phyloP scores from a whole-genome alignment of 176 grass and related monocot genomes.

The Oryza officinalis region DNA sequence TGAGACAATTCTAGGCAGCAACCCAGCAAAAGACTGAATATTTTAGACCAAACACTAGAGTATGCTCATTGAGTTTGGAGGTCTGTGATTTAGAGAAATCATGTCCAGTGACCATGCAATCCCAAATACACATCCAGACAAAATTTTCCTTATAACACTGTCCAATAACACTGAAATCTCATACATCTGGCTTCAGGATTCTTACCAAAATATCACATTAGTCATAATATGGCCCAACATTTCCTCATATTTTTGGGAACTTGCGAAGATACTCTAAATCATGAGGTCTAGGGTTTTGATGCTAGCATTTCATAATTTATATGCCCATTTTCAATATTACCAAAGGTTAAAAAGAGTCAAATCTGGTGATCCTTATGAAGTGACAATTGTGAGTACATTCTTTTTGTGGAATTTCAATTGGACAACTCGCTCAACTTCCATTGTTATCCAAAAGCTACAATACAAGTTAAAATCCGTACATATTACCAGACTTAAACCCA shows the following conservation, averaged over 20 bases:
- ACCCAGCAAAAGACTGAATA: background rate
- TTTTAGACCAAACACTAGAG: background rate
- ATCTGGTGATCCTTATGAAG: background rate
- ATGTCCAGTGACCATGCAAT: no score
- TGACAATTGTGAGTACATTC: background rate
- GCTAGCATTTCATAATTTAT: no score
- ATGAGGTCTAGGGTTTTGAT: no score
- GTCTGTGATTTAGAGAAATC: background rate
- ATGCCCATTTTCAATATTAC: background rate
- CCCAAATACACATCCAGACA: no score
- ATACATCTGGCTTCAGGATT: background rate
- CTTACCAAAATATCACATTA: background rate
- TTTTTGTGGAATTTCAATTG: background rate
- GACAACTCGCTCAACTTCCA: no score
- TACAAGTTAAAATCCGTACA: background rate
- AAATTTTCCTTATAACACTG: background rate
- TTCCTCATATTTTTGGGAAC: no score
- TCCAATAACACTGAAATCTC: background rate
- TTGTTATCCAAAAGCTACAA: no score
- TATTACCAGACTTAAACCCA: no score
- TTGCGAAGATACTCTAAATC: no score
- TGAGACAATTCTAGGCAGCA: background rate
- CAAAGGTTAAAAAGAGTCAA: slow-evolving; percentile 12
- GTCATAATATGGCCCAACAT: background rate
- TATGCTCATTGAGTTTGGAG: background rate